phyloP scores from a whole-genome alignment of 192 early-diverging fungal genomes.

The Anaeromyces robustus region DNA sequence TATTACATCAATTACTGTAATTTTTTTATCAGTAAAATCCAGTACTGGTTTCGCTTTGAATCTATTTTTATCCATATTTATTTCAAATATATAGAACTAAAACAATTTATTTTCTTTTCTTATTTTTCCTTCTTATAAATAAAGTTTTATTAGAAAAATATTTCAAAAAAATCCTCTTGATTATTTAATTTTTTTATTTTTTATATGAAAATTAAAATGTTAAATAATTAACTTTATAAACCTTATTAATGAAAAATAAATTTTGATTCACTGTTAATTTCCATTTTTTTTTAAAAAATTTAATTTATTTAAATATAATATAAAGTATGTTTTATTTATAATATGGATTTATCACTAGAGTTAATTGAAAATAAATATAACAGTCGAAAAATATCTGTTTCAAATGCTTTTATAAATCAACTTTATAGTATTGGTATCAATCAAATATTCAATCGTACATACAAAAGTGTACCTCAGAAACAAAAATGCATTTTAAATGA shows the following conservation, averaged over 20 bases:
- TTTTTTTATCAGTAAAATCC: background rate
- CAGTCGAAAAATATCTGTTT: background rate
- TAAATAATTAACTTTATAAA: background rate
- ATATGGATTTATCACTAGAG: background rate
- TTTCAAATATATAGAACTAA: too few species aligned
- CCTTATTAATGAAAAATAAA: background rate
- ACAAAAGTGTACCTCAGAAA: background rate
- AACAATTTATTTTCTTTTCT: too few species aligned
- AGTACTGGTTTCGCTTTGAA: background rate
- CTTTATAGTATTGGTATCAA: background rate
- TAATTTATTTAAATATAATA: too few species aligned
- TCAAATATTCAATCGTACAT: background rate
- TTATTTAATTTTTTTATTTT: too few species aligned
- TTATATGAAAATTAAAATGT: background rate
- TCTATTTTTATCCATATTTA: background rate
- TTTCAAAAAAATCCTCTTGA: too few species aligned
- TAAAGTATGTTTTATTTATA: background rate
- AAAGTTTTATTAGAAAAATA: too few species aligned
- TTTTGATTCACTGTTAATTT: too few species aligned
- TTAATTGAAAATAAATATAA: background rate
- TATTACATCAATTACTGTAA: background rate
- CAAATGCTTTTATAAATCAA: background rate
- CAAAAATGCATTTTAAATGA: background rate
- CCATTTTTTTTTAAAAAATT: too few species aligned
- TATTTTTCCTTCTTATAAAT: too few species aligned